A percentile compares a stretch with the other conserved stretches of the same genome.
These are phyloP conservation scores for Penicillium griseofulvum DNA, from an alignment of 2,329 filamentous ascomycete genomes.

Conservation along the genomic window DNA sequence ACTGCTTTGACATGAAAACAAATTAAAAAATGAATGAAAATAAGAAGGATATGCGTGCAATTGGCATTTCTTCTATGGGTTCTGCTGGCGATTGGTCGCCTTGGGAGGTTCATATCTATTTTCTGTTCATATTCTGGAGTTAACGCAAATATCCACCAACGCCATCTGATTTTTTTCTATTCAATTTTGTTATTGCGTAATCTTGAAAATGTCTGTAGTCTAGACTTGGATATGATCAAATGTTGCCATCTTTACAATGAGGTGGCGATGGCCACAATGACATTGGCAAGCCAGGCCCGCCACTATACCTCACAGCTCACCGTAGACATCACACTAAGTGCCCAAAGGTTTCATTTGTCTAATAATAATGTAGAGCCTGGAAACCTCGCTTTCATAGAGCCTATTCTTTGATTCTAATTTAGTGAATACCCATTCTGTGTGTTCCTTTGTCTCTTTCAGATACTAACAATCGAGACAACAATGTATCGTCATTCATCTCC, in stretches of 20 bases:
- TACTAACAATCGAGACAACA: not conserved
- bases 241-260: not conserved
- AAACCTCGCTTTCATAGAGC: not conserved
- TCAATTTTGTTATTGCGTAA: not conserved
- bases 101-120: not conserved
- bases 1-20: not conserved
- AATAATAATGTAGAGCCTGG: not conserved
- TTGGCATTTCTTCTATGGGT: not conserved
- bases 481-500: not conserved
- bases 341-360: not conserved
- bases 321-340: not conserved
- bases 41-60: not conserved
- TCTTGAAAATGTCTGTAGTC: not conserved
- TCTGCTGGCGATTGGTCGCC: not conserved
- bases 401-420: not conserved
- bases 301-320: not conserved
- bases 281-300: not conserved
- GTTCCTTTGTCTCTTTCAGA: not conserved
- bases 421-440: not conserved
- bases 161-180: not conserved
- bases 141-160: slow-evolving; percentile 4
- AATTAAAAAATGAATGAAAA: not conserved
- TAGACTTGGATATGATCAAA: not conserved
- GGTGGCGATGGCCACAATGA: not conserved
- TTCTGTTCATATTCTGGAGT: not conserved